Evolutionary conservation across 2,329 filamentous ascomycete genomes (phyloP).

Genomic region (Leptodontidium sp.): DNA sequence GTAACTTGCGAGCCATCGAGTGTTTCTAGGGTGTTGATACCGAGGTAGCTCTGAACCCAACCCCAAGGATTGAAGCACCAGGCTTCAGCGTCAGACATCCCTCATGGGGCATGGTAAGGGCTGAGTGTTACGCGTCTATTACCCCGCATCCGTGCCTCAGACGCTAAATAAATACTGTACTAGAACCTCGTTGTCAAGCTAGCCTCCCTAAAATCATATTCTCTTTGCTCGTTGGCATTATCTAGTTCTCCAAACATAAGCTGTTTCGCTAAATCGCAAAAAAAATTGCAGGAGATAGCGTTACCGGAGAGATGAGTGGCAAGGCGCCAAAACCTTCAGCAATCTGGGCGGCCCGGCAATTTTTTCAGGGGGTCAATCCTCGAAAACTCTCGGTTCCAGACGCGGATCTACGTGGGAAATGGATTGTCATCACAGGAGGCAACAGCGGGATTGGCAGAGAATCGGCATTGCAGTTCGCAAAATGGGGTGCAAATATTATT

Average conservation of each 20-base stretch:
- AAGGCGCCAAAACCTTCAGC: background rate
- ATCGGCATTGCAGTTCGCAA: conserved; percentile 48
- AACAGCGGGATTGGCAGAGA: conserved; percentile 54
- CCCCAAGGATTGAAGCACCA: too few species aligned
- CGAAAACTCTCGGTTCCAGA: conserved; percentile 23
- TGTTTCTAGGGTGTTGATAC: too few species aligned
- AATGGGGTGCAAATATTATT: conserved; percentile 50
- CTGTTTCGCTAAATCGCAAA: background rate
- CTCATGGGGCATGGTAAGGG: too few species aligned
- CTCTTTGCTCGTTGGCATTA: too few species aligned
- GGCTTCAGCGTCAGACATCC: too few species aligned
- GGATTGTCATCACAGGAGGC: conserved; percentile 52
- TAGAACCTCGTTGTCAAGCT: too few species aligned
- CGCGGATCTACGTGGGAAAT: conserved; percentile 25
- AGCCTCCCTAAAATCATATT: too few species aligned
- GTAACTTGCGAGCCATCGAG: too few species aligned
- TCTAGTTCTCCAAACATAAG: background rate
- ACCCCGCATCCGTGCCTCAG: conserved; percentile 8
- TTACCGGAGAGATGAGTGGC: background rate
- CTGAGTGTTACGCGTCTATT: too few species aligned
- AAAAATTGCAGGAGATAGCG: background rate
- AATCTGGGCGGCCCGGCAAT: conserved; percentile 23
- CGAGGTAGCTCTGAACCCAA: too few species aligned
- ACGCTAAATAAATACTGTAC: background rate
- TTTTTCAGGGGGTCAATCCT: conserved; percentile 13